phyloP scores from a whole-genome alignment of 169 alveolate genomes.

The Miamiensis avidus region DNA sequence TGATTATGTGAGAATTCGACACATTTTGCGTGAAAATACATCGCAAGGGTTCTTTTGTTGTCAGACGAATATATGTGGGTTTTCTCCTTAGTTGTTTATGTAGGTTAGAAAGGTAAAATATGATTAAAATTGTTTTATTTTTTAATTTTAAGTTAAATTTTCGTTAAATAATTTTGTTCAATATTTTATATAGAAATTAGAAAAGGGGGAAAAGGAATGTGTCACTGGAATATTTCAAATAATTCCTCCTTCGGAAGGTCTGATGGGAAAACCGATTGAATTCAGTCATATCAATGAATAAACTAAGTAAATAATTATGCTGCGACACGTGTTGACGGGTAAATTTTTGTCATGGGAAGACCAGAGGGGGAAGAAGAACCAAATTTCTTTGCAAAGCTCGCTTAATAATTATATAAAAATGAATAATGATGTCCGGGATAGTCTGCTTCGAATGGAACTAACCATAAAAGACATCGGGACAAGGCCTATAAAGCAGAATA shows the following conservation, averaged over 20 bases:
- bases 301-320: background rate
- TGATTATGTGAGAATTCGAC: conserved; percentile 16
- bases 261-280: background rate
- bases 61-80: background rate
- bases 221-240: background rate
- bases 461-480: background rate
- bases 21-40: background rate
- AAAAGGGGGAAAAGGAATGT: background rate
- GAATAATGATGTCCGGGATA: too few species aligned
- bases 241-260: background rate
- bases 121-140: too few species aligned
- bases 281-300: background rate
- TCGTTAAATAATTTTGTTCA: too few species aligned
- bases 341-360: background rate
- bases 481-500: background rate
- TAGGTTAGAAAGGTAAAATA: background rate
- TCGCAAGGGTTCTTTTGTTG: background rate
- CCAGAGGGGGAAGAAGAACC: background rate
- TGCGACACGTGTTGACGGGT: background rate
- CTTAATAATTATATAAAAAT: too few species aligned
- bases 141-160: too few species aligned
- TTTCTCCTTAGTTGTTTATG: background rate
- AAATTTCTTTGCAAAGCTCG: too few species aligned
- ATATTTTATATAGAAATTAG: background rate
- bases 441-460: background rate